Evolutionary conservation across 1,284 basidiomycete genomes (phyloP), one percentile per base, ranked within the genome.

Genomic region (Malassezia pachydermatis): DNA sequence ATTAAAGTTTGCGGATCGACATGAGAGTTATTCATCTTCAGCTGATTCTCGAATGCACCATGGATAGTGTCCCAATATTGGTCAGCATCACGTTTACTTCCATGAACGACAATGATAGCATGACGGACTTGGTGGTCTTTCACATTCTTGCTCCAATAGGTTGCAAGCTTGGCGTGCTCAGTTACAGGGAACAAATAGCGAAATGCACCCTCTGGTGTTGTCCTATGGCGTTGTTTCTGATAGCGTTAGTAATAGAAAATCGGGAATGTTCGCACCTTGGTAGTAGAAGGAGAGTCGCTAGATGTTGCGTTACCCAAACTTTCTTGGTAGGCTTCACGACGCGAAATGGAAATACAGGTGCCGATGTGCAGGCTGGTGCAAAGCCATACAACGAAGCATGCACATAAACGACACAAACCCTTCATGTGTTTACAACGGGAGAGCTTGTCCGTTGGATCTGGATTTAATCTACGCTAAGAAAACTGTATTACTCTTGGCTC

Each of bases 71-170:
- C 38, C 37, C 45, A 66, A 46, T 66, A 66, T 14, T 42, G 49
- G 19, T 48, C 35, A 2, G 58, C 63, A 20, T 66, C 65, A 23
- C 63, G 54, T 7, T 45, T 24, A 22, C 58, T 54, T 11, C 63
- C 63, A 47, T 66, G 63, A 32, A 64, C 39, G 39, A 61, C 48
- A 46, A 66, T 63, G 28, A 66, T 50, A 0, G 54, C 63, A 24
- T 49, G 47, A 14, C 28, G 41, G 2, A 20, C 11, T 23, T 11
- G 10, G 2, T 37, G n/a, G 13, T 35, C 24, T 7, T 49, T 22
- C 2, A 40, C 22, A 24, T 35, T 28, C 23, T 23, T 16, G 1
- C 40, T 36, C 47, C 32, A 37, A 19, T 42, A 49, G 5, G 28
- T 37, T 1, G 47, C 39, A 4, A 49, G 30, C 9, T 42, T 8